phyloP scores from a whole-genome alignment of 2,329 filamentous ascomycete genomes.

The Colletotrichum salicis region DNA sequence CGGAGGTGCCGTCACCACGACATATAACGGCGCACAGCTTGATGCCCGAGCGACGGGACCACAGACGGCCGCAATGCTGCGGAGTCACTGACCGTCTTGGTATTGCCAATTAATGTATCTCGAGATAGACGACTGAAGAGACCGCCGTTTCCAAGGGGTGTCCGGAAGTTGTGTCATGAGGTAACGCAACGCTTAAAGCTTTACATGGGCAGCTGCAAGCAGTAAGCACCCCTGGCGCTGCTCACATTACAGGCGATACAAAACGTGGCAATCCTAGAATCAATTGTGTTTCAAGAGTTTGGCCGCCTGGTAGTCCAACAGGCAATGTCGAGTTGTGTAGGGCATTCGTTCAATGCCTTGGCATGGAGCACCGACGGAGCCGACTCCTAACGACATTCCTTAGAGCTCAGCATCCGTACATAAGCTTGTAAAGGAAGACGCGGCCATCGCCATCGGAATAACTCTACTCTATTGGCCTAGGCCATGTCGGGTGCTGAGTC shows the following conservation, averaged over 20 bases:
- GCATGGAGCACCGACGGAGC: not conserved
- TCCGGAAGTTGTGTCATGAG: constrained; percentile 8
- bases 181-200: constrained; percentile 15
- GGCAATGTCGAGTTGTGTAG: constrained; percentile 3
- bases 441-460: not conserved
- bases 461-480: not conserved
- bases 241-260: constrained; percentile 14
- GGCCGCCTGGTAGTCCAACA: constrained; percentile 17
- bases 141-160: not conserved
- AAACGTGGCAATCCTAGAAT: constrained; percentile 23
- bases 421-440: not conserved
- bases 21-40: not conserved
- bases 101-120: not conserved
- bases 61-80: not conserved
- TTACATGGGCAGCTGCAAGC: constrained; percentile 20
- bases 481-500: not conserved
- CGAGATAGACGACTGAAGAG: not conserved
- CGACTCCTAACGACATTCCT: not conserved
- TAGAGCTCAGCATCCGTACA: not conserved
- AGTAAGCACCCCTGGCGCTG: constrained; percentile 6
- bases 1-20: constrained; percentile 13
- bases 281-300: constrained; percentile 24
- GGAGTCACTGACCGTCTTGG: not conserved
- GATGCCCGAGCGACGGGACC: constrained; percentile 11
- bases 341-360: not conserved